phyloP scores from a whole-genome alignment of 176 grass and related monocot genomes.

The Rhynchospora breviuscula region DNA sequence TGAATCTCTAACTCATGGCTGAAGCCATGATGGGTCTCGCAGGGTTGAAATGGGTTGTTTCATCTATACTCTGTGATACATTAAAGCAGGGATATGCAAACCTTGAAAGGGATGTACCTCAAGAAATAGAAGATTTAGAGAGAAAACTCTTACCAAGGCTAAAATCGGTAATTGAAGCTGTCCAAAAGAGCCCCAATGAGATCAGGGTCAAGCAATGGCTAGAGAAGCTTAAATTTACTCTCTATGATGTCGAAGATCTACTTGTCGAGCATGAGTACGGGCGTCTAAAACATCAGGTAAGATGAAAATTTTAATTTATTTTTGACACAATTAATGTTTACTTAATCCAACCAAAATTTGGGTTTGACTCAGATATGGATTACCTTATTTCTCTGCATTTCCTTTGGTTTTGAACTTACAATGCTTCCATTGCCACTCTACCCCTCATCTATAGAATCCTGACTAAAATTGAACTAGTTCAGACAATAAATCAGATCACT shows the following conservation, averaged over 20 bases:
- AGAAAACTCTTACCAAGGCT: neutral
- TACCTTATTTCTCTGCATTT: neutral
- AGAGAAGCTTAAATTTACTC: conserved; percentile 11
- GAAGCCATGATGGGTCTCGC: neutral
- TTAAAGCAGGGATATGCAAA: neutral
- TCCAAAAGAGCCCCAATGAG: neutral
- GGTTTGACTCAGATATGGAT: neutral
- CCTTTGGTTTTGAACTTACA: neutral
- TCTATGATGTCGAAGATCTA: conserved; percentile 15
- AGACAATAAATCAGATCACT: neutral
- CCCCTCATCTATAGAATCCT: neutral
- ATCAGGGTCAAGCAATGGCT: conserved; percentile 12
- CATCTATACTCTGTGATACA: neutral
- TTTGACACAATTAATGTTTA: neutral
- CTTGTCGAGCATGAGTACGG: conserved; percentile 15
- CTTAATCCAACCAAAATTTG: neutral
- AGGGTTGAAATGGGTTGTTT: neutral
- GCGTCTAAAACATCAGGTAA: neutral
- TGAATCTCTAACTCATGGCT: neutral
- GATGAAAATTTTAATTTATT: neutral
- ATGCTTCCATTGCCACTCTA: neutral
- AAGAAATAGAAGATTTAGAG: conserved; percentile 15
- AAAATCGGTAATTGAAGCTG: neutral
- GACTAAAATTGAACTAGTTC: neutral
- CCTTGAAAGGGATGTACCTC: neutral